Evolutionary conservation across 306 rosid species (phyloP).

Genomic region (Fagus sylvatica): DNA sequence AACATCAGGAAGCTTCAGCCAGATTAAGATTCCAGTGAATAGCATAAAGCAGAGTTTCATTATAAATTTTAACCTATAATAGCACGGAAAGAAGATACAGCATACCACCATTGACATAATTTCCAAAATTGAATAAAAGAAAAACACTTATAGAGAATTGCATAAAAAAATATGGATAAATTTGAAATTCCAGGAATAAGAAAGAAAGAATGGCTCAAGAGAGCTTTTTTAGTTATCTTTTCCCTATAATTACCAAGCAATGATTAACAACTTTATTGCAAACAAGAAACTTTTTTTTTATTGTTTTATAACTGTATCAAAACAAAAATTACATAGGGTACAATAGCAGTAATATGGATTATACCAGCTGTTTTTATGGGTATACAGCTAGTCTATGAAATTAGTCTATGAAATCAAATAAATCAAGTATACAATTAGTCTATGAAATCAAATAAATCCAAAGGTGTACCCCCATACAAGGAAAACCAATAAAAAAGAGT

Average conservation of each 20-base stretch:
- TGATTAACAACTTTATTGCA: background rate
- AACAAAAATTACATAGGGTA: too few species aligned
- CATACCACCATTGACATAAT: constrained; percentile 1
- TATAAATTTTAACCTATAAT: background rate
- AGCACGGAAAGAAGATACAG: background rate
- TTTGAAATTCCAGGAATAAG: background rate
- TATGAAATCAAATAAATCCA: too few species aligned
- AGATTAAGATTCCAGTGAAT: background rate
- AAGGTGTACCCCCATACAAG: too few species aligned
- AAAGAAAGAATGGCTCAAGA: background rate
- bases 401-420: too few species aligned
- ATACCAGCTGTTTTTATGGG: too few species aligned
- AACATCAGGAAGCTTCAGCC: background rate
- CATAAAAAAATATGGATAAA: background rate
- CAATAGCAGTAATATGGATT: too few species aligned
- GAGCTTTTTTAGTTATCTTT: background rate
- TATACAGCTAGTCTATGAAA: too few species aligned
- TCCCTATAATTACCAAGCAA: background rate
- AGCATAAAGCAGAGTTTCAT: too few species aligned
- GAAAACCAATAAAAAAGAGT: too few species aligned
- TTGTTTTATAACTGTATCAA: too few species aligned
- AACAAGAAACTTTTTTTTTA: background rate
- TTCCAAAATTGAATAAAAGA: background rate
- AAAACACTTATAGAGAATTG: background rate
- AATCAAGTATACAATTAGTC: too few species aligned